Evolutionary conservation across 768 basidiomycete species (phyloP), one percentile per base, ranked within the genome.

Genomic region (Butyriboletus loyo): DNA sequence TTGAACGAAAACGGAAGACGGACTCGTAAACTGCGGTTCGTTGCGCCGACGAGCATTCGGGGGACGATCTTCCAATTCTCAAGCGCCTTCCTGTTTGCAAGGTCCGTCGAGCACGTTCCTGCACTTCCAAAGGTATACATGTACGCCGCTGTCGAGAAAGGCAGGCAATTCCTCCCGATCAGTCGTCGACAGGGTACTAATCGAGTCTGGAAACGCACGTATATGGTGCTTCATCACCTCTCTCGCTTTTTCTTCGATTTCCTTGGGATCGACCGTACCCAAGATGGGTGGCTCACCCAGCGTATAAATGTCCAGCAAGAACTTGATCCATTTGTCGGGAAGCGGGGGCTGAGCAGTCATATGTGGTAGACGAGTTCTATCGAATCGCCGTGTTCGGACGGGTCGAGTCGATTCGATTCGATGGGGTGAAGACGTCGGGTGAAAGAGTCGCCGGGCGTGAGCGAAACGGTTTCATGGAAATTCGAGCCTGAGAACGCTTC

Each of bases 51-150:
- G 30, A 92, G 78, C 88, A 91, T 89, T 7, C 85, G 80, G 3
- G 90, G 90, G n/a, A 93, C 73, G 64, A 95, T 87, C 32, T 79
- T 80, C 75, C 79, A 92, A 49, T 75, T 81, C 22, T 81, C 73
- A 49, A 92, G 77, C 3, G 82, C 85, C 36, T 71, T 76, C 31
- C 75, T 75, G 61, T 95, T 94, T 45, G 80, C 82, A 10, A 66
- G 73, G 64, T 87, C 80, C 2, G 92, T 94, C 27, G 77, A 73
- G 50, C 76, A 75, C 3, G 81, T 79, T 1, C 92, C 92, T 10
- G 92, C 91, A 55, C 82, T 89, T 37, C 88, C 89, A 50, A 79
- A 80, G 3, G 85, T 84, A 61, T 92, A 94, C 71, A 82, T 75
- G 72, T 85, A 94, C 9, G 87, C 77, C 69, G 50, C 83, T 89